Conservation (phyloP, 2,329 filamentous ascomycete genomes). For the Fusarium graminum region DNA sequence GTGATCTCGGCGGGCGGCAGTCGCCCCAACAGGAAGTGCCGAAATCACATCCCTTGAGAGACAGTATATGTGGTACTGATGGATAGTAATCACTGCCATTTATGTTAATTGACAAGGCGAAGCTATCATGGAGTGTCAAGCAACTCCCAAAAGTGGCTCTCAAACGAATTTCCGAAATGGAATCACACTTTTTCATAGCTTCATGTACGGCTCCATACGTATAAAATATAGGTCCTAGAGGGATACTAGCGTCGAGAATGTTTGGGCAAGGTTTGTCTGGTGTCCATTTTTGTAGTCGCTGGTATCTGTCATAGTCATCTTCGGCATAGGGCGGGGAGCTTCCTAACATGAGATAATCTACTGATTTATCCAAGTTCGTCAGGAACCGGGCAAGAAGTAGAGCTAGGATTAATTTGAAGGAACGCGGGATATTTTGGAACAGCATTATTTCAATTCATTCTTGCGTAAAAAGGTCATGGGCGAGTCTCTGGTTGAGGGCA, state of each 20-base stretch:
- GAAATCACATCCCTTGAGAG: slow-evolving; percentile 4
- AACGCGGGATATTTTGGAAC: neutral
- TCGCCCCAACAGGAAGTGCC: slow-evolving; percentile 3
- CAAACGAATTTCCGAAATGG: slow-evolving; percentile 13
- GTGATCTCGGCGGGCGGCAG: neutral
- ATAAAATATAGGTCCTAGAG: neutral
- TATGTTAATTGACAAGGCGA: slow-evolving; percentile 9
- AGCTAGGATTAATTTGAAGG: neutral
- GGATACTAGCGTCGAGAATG: neutral
- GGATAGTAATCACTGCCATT: slow-evolving; percentile 30
- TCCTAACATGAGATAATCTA: no score
- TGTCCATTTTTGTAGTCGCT: neutral
- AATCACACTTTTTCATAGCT: slow-evolving; percentile 16
- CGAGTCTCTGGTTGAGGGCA: no score
- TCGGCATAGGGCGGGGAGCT: no score
- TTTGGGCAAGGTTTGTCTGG: slow-evolving; percentile 1
- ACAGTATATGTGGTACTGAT: neutral
- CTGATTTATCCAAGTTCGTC: no score
- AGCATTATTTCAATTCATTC: neutral
- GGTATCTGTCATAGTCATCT: neutral
- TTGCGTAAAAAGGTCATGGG: no score
- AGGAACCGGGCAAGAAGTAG: neutral
- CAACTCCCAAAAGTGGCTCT: neutral
- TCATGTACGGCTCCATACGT: slow-evolving; percentile 2
- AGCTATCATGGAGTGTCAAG: neutral